Conservation (phyloP, 129 eudicot species). For the Ambrosia artemisiifolia region DNA sequence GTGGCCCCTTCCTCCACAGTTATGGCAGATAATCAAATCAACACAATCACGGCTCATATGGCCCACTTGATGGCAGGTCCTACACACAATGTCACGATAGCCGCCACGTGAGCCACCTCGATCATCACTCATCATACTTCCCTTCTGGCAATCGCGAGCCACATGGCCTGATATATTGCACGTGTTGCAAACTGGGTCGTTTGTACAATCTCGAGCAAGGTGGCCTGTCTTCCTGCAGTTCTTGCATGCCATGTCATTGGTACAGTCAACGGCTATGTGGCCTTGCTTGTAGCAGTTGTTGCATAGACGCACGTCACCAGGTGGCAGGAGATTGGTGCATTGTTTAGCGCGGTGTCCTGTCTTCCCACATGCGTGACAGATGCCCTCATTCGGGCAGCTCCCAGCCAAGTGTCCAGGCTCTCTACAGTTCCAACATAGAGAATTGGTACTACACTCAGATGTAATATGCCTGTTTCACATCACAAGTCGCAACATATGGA, state of each 20-base stretch:
- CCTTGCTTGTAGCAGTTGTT: conserved; percentile 96
- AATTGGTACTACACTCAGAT: conserved; percentile 79
- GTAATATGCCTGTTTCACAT: conserved; percentile 69
- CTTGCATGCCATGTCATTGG: conserved; percentile 95
- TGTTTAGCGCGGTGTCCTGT: conserved; percentile 88
- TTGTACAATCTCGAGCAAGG: conserved; percentile 81
- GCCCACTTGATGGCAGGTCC: conserved; percentile 83
- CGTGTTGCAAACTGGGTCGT: conserved; percentile 84
- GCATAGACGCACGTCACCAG: conserved; percentile 85
- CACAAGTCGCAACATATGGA: not conserved
- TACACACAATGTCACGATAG: conserved; percentile 72
- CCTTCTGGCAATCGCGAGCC: conserved; percentile 78
- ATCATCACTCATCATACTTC: conserved; percentile 26
- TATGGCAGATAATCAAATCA: conserved; percentile 73
- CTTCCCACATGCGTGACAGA: conserved; percentile 92
- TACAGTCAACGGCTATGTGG: conserved; percentile 81
- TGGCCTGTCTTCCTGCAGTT: conserved; percentile 93
- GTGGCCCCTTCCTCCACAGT: conserved; percentile 96
- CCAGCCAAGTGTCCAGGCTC: conserved; percentile 99
- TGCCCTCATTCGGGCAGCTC: conserved; percentile 83
- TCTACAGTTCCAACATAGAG: conserved; percentile 97
- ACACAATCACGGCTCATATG: conserved; percentile 93
- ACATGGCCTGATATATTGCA: conserved; percentile 84
- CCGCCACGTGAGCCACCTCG: conserved; percentile 28
- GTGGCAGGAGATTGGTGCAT: conserved; percentile 65